These are phyloP conservation scores for Curvularia spicifera DNA, from an alignment of 2,329 filamentous ascomycete species.

Conservation along the genomic window DNA sequence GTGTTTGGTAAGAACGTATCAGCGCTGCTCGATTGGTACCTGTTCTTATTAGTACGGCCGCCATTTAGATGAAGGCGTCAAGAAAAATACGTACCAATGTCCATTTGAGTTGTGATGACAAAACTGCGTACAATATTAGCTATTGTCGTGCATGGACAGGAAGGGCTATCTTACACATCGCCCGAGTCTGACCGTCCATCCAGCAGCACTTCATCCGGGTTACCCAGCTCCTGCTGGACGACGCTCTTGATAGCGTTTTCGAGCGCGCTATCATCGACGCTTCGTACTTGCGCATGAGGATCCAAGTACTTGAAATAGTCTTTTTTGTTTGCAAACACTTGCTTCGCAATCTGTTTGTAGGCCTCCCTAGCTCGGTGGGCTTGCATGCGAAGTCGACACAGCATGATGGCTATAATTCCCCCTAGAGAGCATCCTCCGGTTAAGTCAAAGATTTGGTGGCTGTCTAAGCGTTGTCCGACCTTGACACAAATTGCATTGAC, in stretches of 20 bases:
- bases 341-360: slow-evolving; percentile 34
- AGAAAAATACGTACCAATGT: slow-evolving; percentile 26
- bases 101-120: slow-evolving; percentile 37
- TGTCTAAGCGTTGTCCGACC: slow-evolving; percentile 31
- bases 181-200: slow-evolving; percentile 34
- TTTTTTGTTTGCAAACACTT: slow-evolving; percentile 37
- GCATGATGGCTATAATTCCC: slow-evolving; percentile 39
- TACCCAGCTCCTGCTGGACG: slow-evolving; percentile 26
- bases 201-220: slow-evolving; percentile 30
- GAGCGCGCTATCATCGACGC: slow-evolving; percentile 23
- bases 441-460: slow-evolving; percentile 43
- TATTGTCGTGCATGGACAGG: background rate
- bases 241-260: slow-evolving; percentile 33
- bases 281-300: slow-evolving; percentile 18
- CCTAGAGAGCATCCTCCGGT: slow-evolving; percentile 39
- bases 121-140: slow-evolving; percentile 30
- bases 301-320: slow-evolving; percentile 37
- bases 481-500: slow-evolving; percentile 42
- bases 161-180: slow-evolving; percentile 35
- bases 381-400: slow-evolving; percentile 41
- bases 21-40: slow-evolving; percentile 37
- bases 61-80: background rate
- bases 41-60: background rate
- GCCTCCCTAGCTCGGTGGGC: slow-evolving; percentile 39
- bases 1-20: slow-evolving; percentile 41